phyloP scores from a whole-genome alignment of 2,329 filamentous ascomycete species.

The Arthrobotrys iridis region DNA sequence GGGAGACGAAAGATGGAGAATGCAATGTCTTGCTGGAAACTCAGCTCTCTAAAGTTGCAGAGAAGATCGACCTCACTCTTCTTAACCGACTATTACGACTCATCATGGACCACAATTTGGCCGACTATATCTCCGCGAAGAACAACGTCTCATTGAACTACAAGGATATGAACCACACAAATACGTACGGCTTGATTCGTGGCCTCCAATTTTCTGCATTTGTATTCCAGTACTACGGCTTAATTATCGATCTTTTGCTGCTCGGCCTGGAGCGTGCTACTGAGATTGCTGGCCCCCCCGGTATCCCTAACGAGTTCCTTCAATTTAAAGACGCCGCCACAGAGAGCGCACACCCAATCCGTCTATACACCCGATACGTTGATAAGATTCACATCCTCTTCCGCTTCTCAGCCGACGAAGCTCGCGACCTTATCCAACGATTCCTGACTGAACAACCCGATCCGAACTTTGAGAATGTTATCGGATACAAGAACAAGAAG shows the following conservation, averaged over 20 bases:
- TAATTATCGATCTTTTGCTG: conserved; percentile 91
- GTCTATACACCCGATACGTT: conserved; percentile 96
- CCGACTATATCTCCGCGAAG: conserved; percentile 98
- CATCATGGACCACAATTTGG: conserved; percentile 99
- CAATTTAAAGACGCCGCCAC: conserved; percentile 95
- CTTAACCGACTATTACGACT: conserved; percentile 90
- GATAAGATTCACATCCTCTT: conserved; percentile 99
- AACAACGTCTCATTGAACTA: conserved; percentile 99
- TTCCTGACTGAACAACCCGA: conserved; percentile 98
- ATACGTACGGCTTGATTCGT: conserved; percentile 97
- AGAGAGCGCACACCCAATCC: conserved; percentile 91
- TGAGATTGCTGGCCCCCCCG: conserved; percentile 93
- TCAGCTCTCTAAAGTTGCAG: conserved; percentile 97
- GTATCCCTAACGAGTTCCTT: conserved; percentile 94
- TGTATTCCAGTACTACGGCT: conserved; percentile 97
- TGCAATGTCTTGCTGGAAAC: conserved; percentile 99
- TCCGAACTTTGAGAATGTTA: conserved; percentile 98
- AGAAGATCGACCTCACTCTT: conserved; percentile 97
- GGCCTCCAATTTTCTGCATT: conserved; percentile 98
- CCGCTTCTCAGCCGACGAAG: conserved; percentile 91
- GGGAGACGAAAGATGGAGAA: conserved; percentile 92
- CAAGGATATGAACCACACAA: conserved; percentile 99
- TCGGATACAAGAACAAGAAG: conserved; percentile 99
- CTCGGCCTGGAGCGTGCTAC: conserved; percentile 95
- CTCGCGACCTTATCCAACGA: conserved; percentile 92